Conservation (phyloP, 163 green algal species). For the Chloromonas sp. region DNA sequence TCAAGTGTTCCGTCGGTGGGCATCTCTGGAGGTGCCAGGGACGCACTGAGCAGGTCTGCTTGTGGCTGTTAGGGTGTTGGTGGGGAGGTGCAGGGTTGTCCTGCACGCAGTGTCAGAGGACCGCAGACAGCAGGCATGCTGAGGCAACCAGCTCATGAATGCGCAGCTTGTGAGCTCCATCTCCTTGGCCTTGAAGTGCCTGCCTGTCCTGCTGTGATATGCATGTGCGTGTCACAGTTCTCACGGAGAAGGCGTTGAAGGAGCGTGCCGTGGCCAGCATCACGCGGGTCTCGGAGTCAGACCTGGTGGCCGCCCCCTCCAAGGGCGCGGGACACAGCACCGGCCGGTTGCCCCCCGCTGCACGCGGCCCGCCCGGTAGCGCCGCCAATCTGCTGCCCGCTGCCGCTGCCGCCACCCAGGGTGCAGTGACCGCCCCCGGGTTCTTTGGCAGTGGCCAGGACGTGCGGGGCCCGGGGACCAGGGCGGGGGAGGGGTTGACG, state of each 20-base stretch:
- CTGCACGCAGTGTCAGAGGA: too few relatives aligned
- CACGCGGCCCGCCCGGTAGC: background rate
- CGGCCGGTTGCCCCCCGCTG: too few relatives aligned
- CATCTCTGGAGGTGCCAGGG: too few relatives aligned
- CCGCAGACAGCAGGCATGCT: too few relatives aligned
- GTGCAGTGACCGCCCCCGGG: background rate
- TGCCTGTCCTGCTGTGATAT: too few relatives aligned
- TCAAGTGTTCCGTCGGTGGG: too few relatives aligned
- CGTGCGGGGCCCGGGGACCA: background rate
- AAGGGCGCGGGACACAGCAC: background rate
- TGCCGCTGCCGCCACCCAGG: background rate
- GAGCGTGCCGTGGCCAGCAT: constrained; percentile 64
- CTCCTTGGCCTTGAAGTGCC: too few relatives aligned
- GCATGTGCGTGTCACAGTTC: background rate
- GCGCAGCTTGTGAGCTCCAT: too few relatives aligned
- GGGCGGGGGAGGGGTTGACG: background rate
- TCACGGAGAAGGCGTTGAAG: constrained; percentile 41
- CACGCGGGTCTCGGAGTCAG: constrained; percentile 27
- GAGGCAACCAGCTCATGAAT: too few relatives aligned
- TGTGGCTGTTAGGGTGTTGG: too few relatives aligned
- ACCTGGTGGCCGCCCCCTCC: constrained; percentile 2
- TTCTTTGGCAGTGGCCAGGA: constrained; percentile 3
- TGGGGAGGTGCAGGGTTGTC: too few relatives aligned
- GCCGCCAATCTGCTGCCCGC: background rate
- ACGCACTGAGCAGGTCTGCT: too few relatives aligned